Conservation (phyloP, 176 grass and related monocot genomes). For the Hsuehochloa calcarea region DNA sequence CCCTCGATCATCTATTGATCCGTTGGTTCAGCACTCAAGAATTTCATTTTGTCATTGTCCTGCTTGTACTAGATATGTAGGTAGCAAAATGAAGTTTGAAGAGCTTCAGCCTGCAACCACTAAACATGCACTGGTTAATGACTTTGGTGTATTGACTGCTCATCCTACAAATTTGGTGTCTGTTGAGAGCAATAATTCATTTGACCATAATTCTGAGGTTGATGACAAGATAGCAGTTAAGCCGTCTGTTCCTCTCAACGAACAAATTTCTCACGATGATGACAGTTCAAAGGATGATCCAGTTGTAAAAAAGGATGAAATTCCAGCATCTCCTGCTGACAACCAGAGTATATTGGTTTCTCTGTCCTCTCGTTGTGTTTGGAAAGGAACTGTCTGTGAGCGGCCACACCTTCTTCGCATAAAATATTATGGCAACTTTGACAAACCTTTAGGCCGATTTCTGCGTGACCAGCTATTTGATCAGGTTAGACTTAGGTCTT, state of each 20-base stretch:
- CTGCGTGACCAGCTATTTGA: constrained; percentile 91
- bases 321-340: constrained; percentile 75
- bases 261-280: constrained; percentile 49
- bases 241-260: constrained; percentile 26
- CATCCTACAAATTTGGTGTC: constrained; percentile 29
- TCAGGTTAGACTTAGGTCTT: constrained; percentile 64
- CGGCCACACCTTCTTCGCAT: constrained; percentile 82
- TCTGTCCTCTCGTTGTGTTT: constrained; percentile 78
- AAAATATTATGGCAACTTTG: constrained; percentile 94
- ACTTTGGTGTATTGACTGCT: constrained; percentile 12
- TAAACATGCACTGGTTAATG: constrained; percentile 14
- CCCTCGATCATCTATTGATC: constrained; percentile 38
- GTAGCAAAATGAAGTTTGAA: constrained; percentile 21
- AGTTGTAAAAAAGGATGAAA: constrained; percentile 55
- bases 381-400: constrained; percentile 87
- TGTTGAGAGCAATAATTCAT: constrained; percentile 11
- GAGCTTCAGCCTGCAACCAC: constrained; percentile 22
- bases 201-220: constrained; percentile 18
- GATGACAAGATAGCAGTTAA: constrained; percentile 21
- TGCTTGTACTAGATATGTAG: constrained; percentile 38
- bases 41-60: constrained; percentile 32
- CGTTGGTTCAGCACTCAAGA: constrained; percentile 35
- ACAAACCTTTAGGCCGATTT: constrained; percentile 90
- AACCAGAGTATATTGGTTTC: constrained; percentile 99
- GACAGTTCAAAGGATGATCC: constrained; percentile 33